A percentile compares a stretch with the other conserved stretches of the same genome.
Evolutionary conservation across 345 rosid genomes (phyloP).

Genomic region (Hypericum perforatum): DNA sequence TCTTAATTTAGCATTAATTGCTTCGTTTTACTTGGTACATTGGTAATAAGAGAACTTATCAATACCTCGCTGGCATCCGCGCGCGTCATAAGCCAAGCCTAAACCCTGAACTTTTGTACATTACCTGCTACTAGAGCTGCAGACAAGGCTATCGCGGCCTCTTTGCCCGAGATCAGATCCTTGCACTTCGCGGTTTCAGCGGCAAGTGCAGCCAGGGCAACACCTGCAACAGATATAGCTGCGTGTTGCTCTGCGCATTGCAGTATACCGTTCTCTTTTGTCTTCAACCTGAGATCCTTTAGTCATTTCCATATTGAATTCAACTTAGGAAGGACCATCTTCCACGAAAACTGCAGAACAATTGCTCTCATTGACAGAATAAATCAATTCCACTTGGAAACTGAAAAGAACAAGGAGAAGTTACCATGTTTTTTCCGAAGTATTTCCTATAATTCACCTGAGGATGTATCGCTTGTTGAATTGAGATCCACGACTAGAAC

Average conservation of each 20-base stretch:
- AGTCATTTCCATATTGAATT: constrained; percentile 73
- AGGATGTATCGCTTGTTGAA: constrained; percentile 99
- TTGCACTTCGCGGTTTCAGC: constrained; percentile 41
- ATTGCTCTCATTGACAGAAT: background rate
- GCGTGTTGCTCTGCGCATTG: constrained; percentile 87
- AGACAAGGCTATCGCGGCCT: constrained; percentile 72
- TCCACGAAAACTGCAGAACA: constrained; percentile 52
- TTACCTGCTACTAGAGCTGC: constrained; percentile 86
- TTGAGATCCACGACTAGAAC: constrained; percentile 92
- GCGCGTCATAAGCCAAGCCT: too few species aligned
- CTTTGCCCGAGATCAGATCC: constrained; percentile 23
- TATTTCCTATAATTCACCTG: constrained; percentile 74
- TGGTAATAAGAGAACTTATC: too few species aligned
- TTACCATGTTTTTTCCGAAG: constrained; percentile 74
- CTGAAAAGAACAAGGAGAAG: background rate
- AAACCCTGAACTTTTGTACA: constrained; percentile 66
- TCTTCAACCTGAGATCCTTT: constrained; percentile 60
- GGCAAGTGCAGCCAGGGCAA: constrained; percentile 70
- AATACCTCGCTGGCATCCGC: too few species aligned
- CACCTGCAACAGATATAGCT: constrained; percentile 73
- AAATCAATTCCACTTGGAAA: background rate
- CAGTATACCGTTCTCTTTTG: constrained; percentile 70
- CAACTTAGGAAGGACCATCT: constrained; percentile 36
- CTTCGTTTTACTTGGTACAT: too few species aligned
- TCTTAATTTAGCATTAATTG: too few species aligned